Conservation (phyloP, 768 basidiomycete species). For the Dioszegia aurantiaca region DNA sequence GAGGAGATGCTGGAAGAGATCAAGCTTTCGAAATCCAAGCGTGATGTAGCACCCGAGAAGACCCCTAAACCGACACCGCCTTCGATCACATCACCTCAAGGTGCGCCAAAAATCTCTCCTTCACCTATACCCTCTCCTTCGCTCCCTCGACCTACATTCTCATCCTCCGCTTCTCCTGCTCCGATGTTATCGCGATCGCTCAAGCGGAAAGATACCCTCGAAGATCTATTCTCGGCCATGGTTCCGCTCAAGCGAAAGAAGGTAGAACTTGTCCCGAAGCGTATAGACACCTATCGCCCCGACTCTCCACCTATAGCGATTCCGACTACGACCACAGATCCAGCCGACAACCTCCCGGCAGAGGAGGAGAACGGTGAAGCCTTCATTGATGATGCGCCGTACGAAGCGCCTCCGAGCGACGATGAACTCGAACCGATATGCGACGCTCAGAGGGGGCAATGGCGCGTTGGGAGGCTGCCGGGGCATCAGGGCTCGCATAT, state of each 20-base stretch:
- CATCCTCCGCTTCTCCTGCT: not conserved
- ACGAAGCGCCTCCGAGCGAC: not conserved
- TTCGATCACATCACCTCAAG: no score
- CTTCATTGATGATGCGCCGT: not conserved
- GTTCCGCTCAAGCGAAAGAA: constrained; percentile 11
- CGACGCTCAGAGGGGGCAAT: constrained; percentile 23
- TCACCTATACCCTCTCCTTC: not conserved
- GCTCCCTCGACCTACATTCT: constrained; percentile 2
- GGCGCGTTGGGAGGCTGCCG: constrained; percentile 38
- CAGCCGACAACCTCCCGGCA: no score
- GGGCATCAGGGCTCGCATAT: constrained; percentile 39
- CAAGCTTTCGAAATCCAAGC: no score
- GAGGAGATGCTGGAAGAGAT: no score
- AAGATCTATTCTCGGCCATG: not conserved
- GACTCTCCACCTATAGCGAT: no score
- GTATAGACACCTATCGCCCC: not conserved
- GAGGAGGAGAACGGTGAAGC: not conserved
- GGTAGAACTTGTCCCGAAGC: not conserved
- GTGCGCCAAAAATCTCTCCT: no score
- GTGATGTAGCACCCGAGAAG: no score
- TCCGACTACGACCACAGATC: no score
- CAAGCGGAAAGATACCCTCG: constrained; percentile 3
- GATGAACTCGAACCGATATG: not conserved
- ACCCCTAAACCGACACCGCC: no score
- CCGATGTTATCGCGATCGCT: not conserved